Percentiles rank a stretch among this genome's conserved stretches.
phyloP scores from a whole-genome alignment of 306 rosid genomes.

The Biancaea sappan region DNA sequence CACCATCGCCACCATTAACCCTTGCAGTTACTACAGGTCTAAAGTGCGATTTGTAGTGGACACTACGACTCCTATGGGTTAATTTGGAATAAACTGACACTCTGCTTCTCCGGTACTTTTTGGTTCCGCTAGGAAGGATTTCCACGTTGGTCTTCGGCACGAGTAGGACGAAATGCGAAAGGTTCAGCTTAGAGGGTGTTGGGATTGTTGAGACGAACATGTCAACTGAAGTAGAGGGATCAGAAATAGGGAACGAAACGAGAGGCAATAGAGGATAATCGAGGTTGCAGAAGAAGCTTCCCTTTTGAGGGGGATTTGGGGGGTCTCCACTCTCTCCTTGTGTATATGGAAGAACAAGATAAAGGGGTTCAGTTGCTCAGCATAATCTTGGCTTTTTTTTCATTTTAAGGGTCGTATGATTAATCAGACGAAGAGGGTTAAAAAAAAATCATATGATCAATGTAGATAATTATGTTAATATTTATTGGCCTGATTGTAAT shows the following conservation, averaged over 20 bases:
- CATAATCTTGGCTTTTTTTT: not conserved
- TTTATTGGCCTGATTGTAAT: no score
- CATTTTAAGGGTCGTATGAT: not conserved
- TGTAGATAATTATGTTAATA: no score
- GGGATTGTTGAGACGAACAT: constrained; percentile 58
- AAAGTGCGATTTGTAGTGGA: constrained; percentile 34
- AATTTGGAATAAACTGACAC: constrained; percentile 15
- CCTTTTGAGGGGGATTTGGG: not conserved
- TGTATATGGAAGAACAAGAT: not conserved
- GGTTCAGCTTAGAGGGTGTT: constrained; percentile 47
- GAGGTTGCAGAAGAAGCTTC: not conserved
- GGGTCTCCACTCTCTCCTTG: no score
- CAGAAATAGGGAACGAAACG: not conserved
- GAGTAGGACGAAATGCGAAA: constrained; percentile 30
- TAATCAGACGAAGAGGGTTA: no score
- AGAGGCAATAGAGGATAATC: not conserved
- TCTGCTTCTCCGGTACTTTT: constrained; percentile 33
- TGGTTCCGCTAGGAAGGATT: constrained; percentile 27
- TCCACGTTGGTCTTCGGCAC: constrained; percentile 20
- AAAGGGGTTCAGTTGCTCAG: not conserved
- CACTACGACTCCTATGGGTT: not conserved
- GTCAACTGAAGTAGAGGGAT: not conserved
- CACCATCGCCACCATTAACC: constrained; percentile 41
- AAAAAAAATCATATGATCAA: no score
- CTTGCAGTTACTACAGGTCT: constrained; percentile 41